phyloP scores from a whole-genome alignment of 495 filamentous ascomycete genomes.

The Xylaria grammica region DNA sequence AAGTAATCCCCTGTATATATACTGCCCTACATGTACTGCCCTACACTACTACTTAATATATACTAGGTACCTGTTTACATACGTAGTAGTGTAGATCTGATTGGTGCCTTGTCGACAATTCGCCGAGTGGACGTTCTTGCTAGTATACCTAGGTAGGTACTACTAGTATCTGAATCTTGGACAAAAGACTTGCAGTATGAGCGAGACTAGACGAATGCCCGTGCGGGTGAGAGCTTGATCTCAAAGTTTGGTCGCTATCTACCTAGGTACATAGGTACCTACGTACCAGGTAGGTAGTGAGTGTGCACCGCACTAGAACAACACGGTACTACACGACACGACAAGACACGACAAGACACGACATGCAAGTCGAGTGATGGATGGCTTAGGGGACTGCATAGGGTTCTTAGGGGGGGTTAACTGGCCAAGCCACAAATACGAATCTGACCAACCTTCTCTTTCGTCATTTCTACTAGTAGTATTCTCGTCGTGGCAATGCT shows the following conservation, averaged over 20 bases:
- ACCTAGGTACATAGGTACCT: too few relatives aligned
- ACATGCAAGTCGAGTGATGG: background rate
- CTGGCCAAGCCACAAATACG: constrained; percentile 11
- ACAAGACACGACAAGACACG: background rate
- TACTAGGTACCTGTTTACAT: too few relatives aligned
- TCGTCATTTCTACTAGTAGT: constrained; percentile 13
- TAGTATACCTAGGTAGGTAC: background rate
- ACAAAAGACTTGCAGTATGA: too few relatives aligned
- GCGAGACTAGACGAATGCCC: too few relatives aligned
- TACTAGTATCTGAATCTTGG: background rate
- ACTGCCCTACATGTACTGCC: too few relatives aligned
- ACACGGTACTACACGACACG: too few relatives aligned
- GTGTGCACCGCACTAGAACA: too few relatives aligned
- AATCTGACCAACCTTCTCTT: constrained; percentile 2
- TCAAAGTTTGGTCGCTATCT: too few relatives aligned
- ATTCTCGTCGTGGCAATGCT: constrained; percentile 20
- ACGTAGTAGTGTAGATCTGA: background rate
- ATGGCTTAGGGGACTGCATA: too few relatives aligned
- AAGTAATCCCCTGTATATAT: constrained; percentile 13
- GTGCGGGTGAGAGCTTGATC: too few relatives aligned
- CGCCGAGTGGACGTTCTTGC: background rate
- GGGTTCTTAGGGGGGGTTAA: background rate
- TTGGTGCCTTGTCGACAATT: background rate
- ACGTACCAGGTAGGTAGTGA: too few relatives aligned
- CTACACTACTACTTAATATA: too few relatives aligned